Evolutionary conservation across 2,329 filamentous ascomycete genomes (phyloP).

Genomic region (Samsoniella hepiali): DNA sequence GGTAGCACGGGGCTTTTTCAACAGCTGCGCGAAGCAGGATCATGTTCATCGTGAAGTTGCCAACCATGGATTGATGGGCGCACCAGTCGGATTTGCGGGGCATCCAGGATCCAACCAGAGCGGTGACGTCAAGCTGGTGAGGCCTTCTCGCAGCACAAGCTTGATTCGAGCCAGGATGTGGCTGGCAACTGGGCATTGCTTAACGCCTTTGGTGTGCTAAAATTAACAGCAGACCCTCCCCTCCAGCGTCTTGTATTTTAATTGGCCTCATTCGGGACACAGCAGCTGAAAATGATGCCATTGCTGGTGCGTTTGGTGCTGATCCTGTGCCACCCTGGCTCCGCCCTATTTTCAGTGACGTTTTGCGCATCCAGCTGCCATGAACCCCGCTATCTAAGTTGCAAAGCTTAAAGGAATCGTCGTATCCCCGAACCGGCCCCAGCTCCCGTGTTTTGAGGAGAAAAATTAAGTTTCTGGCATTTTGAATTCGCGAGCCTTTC

Average conservation of each 20-base stretch:
- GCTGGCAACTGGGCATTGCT: not conserved
- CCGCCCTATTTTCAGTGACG: constrained; percentile 9
- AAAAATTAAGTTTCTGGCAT: not conserved
- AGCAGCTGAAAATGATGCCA: constrained; percentile 11
- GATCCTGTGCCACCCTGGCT: not conserved
- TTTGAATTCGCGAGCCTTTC: not conserved
- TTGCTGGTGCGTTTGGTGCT: constrained; percentile 2
- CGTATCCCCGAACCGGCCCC: not conserved
- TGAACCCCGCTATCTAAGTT: constrained; percentile 1
- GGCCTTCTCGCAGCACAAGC: not conserved
- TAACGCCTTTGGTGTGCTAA: not conserved
- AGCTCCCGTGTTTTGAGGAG: not conserved
- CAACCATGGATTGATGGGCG: not conserved
- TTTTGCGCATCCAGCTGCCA: not conserved
- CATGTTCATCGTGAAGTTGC: not conserved
- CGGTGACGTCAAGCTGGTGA: constrained; percentile 8
- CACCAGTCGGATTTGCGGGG: not conserved
- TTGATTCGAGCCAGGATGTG: not conserved
- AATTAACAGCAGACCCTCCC: no score
- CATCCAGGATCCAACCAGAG: not conserved
- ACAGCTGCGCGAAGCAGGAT: not conserved
- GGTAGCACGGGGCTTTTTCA: no score
- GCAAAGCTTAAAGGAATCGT: not conserved
- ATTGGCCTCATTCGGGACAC: not conserved
- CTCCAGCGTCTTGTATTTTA: not conserved